phyloP scores from a whole-genome alignment of 768 basidiomycete genomes.

The Hebeloma cylindrosporum region DNA sequence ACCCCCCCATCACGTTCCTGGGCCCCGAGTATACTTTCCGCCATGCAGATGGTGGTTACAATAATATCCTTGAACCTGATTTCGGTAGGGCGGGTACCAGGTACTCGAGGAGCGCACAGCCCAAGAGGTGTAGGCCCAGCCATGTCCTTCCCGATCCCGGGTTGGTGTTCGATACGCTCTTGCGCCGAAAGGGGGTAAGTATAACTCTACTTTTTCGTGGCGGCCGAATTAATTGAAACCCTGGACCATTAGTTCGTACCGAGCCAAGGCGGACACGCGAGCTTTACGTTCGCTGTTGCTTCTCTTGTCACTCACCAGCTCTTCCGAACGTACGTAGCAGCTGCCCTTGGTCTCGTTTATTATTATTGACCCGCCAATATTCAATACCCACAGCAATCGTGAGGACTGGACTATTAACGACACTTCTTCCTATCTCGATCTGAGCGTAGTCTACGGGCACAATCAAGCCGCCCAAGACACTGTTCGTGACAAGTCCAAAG shows the following conservation, averaged over 20 bases:
- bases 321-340: slow-evolving; percentile 51
- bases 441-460: slow-evolving; percentile 56
- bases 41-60: slow-evolving; percentile 30
- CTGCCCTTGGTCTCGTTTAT: too few relatives aligned
- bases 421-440: slow-evolving; percentile 55
- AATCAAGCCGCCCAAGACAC: slow-evolving; percentile 39
- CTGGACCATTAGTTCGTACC: slow-evolving; percentile 9
- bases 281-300: slow-evolving; percentile 66
- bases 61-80: slow-evolving; percentile 44
- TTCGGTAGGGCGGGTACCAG: slow-evolving; percentile 52
- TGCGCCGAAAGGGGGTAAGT: slow-evolving; percentile 35
- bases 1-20: slow-evolving; percentile 39
- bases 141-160: slow-evolving; percentile 51
- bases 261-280: slow-evolving; percentile 54
- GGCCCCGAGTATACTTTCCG: slow-evolving; percentile 38
- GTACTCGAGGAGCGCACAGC: slow-evolving; percentile 55
- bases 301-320: slow-evolving; percentile 60
- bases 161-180: slow-evolving; percentile 60
- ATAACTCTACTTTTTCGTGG: neutral
- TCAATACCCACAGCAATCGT: too few relatives aligned
- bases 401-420: too few relatives aligned
- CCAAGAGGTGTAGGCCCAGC: slow-evolving; percentile 43
- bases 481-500: slow-evolving; percentile 48
- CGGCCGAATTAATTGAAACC: neutral
- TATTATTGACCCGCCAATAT: too few relatives aligned